These are phyloP conservation scores for Microbotryomycetes sp. DNA, from an alignment of 1,284 basidiomycete species.

Conservation along the genomic window DNA sequence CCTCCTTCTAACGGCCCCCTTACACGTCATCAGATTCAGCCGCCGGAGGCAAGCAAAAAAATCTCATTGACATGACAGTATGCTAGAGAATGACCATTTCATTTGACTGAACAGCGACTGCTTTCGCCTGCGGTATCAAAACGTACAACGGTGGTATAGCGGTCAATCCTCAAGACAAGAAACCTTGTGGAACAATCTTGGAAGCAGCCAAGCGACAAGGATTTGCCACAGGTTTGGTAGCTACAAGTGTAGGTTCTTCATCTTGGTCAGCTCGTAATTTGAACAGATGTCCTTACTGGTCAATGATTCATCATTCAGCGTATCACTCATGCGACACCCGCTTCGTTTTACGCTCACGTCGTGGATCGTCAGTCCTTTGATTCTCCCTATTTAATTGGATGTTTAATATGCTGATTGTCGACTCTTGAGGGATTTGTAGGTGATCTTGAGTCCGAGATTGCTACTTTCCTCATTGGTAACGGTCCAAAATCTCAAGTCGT, in stretches of 20 bases:
- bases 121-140: slow-evolving; percentile 42
- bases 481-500: slow-evolving; percentile 30
- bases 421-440: no score
- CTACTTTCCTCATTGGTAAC: slow-evolving; percentile 30
- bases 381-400: slow-evolving; percentile 33
- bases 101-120: slow-evolving; percentile 41
- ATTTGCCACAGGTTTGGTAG: slow-evolving; percentile 42
- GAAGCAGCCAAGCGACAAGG: slow-evolving; percentile 43
- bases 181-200: slow-evolving; percentile 43
- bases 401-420: slow-evolving; percentile 31
- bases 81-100: no score
- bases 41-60: slow-evolving; percentile 36
- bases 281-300: background rate
- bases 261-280: background rate
- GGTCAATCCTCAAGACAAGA: slow-evolving; percentile 36
- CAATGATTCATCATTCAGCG: slow-evolving; percentile 19
- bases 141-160: slow-evolving; percentile 44
- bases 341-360: slow-evolving; percentile 43
- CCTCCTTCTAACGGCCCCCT: no score
- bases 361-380: slow-evolving; percentile 29
- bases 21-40: slow-evolving; percentile 38
- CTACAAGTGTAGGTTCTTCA: slow-evolving; percentile 35
- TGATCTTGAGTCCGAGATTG: slow-evolving; percentile 33
- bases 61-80: no score
- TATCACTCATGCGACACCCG: slow-evolving; percentile 42